A percentile compares a stretch with the other conserved stretches of the same genome.
phyloP scores from a whole-genome alignment of 495 filamentous ascomycete species.

The Neurospora sp. region DNA sequence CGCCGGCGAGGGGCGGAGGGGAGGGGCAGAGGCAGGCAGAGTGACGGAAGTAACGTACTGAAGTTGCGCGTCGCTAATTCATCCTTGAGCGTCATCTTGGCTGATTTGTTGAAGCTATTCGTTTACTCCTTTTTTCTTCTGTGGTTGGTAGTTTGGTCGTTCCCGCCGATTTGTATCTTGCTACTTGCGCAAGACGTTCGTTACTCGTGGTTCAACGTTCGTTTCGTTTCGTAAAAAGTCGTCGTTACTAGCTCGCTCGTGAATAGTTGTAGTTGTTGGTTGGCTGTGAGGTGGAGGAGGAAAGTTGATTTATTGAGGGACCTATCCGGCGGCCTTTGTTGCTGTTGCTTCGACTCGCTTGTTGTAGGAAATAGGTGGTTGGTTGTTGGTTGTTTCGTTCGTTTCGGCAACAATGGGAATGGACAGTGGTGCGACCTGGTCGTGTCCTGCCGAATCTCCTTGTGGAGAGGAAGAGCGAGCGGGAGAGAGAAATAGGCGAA shows the following conservation, averaged over 20 bases:
- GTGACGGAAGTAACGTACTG: conserved; percentile 42
- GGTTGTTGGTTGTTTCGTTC: not conserved
- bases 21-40: not conserved
- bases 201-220: not conserved
- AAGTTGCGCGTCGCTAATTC: conserved; percentile 96
- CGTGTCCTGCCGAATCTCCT: not conserved
- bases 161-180: not conserved
- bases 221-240: not conserved
- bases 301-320: not conserved
- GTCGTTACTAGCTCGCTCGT: not conserved
- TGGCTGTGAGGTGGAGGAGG: not conserved
- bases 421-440: not conserved
- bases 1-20: not conserved
- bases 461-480: not conserved
- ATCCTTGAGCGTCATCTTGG: conserved; percentile 45
- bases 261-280: not conserved
- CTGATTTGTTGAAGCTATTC: conserved; percentile 2
- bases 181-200: not conserved
- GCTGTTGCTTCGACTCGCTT: not conserved
- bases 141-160: not conserved
- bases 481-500: not conserved
- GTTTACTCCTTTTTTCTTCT: not conserved
- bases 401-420: not conserved
- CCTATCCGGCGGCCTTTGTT: not conserved
- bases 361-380: not conserved